phyloP scores from a whole-genome alignment of 2,329 filamentous ascomycete genomes.

The Cytospora chrysosperma region DNA sequence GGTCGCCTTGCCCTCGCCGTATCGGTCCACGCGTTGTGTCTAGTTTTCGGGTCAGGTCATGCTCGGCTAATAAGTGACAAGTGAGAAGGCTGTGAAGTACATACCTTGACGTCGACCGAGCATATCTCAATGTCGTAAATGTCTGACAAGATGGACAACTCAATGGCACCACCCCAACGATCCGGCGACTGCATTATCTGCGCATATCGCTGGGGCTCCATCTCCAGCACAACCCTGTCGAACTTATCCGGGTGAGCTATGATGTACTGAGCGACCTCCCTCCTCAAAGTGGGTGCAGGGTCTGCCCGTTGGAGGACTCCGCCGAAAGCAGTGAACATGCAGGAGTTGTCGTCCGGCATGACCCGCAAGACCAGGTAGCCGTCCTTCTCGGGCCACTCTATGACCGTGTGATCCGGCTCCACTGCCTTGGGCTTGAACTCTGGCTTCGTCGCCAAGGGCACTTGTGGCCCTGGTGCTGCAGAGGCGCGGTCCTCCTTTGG shows the following conservation, averaged over 20 bases:
- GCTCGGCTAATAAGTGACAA: slow-evolving; percentile 24
- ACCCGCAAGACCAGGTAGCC: slow-evolving; percentile 74
- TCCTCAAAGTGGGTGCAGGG: slow-evolving; percentile 60
- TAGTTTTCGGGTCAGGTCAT: slow-evolving; percentile 2
- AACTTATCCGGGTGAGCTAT: slow-evolving; percentile 71
- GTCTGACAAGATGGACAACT: slow-evolving; percentile 79
- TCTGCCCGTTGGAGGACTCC: slow-evolving; percentile 66
- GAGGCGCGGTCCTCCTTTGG: slow-evolving; percentile 36
- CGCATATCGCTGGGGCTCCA: slow-evolving; percentile 72
- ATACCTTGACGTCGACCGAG: slow-evolving; percentile 72
- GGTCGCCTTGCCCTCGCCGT: slow-evolving; percentile 70
- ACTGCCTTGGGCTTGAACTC: slow-evolving; percentile 35
- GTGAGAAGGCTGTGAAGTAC: slow-evolving; percentile 5
- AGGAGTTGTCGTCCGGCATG: slow-evolving; percentile 96
- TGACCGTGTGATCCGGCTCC: slow-evolving; percentile 43
- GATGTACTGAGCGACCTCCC: slow-evolving; percentile 76
- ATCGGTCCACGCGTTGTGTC: slow-evolving; percentile 58
- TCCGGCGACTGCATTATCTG: slow-evolving; percentile 76
- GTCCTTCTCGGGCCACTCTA: slow-evolving; percentile 49
- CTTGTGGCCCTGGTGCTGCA: slow-evolving; percentile 9
- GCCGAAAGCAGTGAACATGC: slow-evolving; percentile 87
- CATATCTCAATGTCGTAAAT: slow-evolving; percentile 85
- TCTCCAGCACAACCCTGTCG: slow-evolving; percentile 73
- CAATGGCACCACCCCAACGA: slow-evolving; percentile 89
- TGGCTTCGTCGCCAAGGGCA: slow-evolving; percentile 26